Evolutionary conservation across 306 rosid species (phyloP).

Genomic region (Cucumis hystrix): DNA sequence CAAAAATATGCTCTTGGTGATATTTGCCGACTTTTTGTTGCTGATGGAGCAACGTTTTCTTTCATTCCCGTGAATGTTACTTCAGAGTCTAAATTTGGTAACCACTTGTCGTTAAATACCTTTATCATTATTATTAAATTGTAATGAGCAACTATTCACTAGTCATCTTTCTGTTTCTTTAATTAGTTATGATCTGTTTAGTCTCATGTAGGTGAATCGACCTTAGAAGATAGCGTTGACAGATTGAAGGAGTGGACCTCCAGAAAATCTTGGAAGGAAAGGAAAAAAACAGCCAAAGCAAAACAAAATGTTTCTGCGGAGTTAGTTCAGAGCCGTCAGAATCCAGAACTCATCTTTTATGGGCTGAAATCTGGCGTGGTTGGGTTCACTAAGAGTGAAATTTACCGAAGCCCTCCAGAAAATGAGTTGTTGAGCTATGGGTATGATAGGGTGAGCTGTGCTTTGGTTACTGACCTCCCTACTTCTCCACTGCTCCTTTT

Average conservation of each 20-base stretch:
- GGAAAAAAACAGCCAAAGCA: slow-evolving; percentile 37
- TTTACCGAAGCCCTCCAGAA: slow-evolving; percentile 29
- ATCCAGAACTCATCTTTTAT: slow-evolving; percentile 75
- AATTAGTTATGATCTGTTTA: slow-evolving; percentile 39
- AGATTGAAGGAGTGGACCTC: slow-evolving; percentile 76
- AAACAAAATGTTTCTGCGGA: slow-evolving; percentile 19
- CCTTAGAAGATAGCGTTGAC: slow-evolving; percentile 29
- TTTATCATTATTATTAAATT: neutral
- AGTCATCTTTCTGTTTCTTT: slow-evolving; percentile 7
- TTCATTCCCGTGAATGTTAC: slow-evolving; percentile 27
- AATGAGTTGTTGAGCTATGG: slow-evolving; percentile 35
- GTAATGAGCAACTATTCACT: neutral
- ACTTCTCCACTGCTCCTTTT: neutral
- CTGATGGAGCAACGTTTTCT: slow-evolving; percentile 66
- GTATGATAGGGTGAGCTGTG: slow-evolving; percentile 58
- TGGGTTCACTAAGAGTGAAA: slow-evolving; percentile 47
- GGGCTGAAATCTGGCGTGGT: slow-evolving; percentile 63
- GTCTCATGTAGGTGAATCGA: slow-evolving; percentile 47
- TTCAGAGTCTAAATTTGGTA: slow-evolving; percentile 39
- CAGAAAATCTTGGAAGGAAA: slow-evolving; percentile 76
- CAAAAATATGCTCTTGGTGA: slow-evolving; percentile 65
- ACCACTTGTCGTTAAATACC: slow-evolving; percentile 5
- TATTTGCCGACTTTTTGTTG: slow-evolving; percentile 75
- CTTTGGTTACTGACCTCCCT: neutral
- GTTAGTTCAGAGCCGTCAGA: slow-evolving; percentile 24